Conservation (phyloP, 306 rosid genomes). For the Cucurbita ficifolia region DNA sequence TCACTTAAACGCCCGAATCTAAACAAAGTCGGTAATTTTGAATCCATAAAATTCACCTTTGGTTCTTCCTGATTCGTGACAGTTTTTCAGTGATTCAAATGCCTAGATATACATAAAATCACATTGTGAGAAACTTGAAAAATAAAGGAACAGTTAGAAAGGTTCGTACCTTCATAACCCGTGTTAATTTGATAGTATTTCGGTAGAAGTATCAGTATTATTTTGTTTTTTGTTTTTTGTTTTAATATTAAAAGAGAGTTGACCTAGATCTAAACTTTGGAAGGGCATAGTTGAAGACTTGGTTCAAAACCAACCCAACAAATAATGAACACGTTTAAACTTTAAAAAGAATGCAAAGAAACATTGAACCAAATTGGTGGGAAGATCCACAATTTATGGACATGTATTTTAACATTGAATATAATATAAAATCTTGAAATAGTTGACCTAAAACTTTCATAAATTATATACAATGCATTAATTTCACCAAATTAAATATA, state of each 20-base stretch:
- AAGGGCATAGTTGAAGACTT: not conserved
- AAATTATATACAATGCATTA: not conserved
- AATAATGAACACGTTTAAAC: not conserved
- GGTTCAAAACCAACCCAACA: not conserved
- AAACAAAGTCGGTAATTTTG: too few relatives aligned
- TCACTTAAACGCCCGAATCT: too few relatives aligned
- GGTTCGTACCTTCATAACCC: too few relatives aligned
- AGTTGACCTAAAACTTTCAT: not conserved
- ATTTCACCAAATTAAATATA: too few relatives aligned
- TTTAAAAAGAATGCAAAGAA: not conserved
- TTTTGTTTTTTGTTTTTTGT: too few relatives aligned
- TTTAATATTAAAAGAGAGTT: not conserved
- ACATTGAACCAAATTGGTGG: not conserved
- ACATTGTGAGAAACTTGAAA: too few relatives aligned
- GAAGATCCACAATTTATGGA: not conserved
- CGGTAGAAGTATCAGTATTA: too few relatives aligned
- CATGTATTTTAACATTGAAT: not conserved
- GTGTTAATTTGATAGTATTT: not conserved
- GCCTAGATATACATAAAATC: too few relatives aligned
- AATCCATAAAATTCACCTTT: too few relatives aligned
- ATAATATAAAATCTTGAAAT: not conserved
- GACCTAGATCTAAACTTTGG: not conserved
- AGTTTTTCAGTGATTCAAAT: too few relatives aligned
- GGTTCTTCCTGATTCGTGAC: too few relatives aligned
- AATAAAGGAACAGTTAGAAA: too few relatives aligned